phyloP scores from a whole-genome alignment of 176 grass and related monocot species.

The Cenchrus fungigraminus region DNA sequence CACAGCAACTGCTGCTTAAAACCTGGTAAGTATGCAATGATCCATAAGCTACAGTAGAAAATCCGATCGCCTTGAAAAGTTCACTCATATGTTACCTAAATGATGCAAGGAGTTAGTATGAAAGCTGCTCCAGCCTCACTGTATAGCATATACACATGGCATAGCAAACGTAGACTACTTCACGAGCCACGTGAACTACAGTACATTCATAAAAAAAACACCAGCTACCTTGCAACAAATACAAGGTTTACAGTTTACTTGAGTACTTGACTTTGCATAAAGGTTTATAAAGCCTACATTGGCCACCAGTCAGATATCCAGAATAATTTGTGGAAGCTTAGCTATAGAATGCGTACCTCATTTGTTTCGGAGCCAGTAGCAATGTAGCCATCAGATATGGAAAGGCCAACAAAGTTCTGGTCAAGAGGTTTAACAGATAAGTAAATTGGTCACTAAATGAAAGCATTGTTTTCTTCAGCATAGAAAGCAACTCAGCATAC shows the following conservation, averaged over 20 bases:
- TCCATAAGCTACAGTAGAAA: not conserved
- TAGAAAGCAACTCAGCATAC: not conserved
- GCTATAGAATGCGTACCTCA: constrained; percentile 73
- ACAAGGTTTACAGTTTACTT: not conserved
- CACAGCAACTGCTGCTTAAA: constrained; percentile 19
- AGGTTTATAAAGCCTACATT: not conserved
- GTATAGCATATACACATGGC: not conserved
- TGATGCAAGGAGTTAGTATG: not conserved
- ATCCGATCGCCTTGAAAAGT: not conserved
- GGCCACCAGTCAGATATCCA: not conserved
- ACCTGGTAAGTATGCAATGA: not conserved
- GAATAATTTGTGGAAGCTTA: constrained; percentile 25
- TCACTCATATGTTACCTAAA: not conserved
- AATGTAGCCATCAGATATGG: constrained; percentile 95
- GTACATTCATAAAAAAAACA: constrained; percentile 13
- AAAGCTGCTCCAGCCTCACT: not conserved
- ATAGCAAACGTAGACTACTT: not conserved
- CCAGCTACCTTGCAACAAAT: constrained; percentile 20
- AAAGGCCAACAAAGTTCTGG: constrained; percentile 99
- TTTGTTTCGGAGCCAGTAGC: constrained; percentile 99
- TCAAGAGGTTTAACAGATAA: constrained; percentile 36
- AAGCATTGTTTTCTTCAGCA: not conserved
- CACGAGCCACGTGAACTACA: not conserved
- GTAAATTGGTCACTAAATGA: constrained; percentile 15
- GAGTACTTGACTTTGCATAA: not conserved